These are phyloP conservation scores for Paecilomyces variotii DNA, from an alignment of 2,329 filamentous ascomycete genomes.

Conservation along the genomic window DNA sequence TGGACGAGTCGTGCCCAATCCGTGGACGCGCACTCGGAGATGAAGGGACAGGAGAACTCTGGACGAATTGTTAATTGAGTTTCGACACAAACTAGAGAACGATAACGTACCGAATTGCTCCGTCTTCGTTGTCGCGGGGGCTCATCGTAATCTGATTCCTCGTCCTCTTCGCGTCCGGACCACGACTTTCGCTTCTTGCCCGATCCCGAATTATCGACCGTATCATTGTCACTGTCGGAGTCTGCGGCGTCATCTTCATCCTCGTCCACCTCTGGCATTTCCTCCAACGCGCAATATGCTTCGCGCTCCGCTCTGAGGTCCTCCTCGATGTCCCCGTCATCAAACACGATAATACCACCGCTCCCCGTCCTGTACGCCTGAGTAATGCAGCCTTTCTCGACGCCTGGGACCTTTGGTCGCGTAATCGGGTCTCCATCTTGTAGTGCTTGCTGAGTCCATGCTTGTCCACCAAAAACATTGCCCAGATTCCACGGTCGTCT, in stretches of 20 bases:
- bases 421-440: conserved; percentile 36
- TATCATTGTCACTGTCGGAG: conserved; percentile 51
- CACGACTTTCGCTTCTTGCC: conserved; percentile 70
- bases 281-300: conserved; percentile 75
- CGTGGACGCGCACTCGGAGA: conserved; percentile 35
- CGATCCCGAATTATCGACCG: conserved; percentile 37
- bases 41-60: conserved; percentile 34
- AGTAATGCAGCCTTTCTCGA: conserved; percentile 64
- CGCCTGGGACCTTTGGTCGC: conserved; percentile 52
- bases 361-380: conserved; percentile 66
- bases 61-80: conserved; percentile 1
- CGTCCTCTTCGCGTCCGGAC: conserved; percentile 62
- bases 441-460: conserved; percentile 43
- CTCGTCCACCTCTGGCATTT: conserved; percentile 86
- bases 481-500: conserved; percentile 88
- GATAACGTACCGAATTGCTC: conserved; percentile 67
- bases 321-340: conserved; percentile 90
- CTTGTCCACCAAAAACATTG: conserved; percentile 79
- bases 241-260: conserved; percentile 57
- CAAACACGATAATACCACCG: conserved; percentile 87
- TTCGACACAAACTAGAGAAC: conserved; percentile 6
- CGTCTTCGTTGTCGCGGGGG: conserved; percentile 71
- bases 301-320: conserved; percentile 66
- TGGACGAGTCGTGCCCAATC: conserved; percentile 33
- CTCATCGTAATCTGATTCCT: conserved; percentile 60